Evolutionary conservation across 2,329 filamentous ascomycete genomes (phyloP).

Genomic region (Penicillium frequentans): DNA sequence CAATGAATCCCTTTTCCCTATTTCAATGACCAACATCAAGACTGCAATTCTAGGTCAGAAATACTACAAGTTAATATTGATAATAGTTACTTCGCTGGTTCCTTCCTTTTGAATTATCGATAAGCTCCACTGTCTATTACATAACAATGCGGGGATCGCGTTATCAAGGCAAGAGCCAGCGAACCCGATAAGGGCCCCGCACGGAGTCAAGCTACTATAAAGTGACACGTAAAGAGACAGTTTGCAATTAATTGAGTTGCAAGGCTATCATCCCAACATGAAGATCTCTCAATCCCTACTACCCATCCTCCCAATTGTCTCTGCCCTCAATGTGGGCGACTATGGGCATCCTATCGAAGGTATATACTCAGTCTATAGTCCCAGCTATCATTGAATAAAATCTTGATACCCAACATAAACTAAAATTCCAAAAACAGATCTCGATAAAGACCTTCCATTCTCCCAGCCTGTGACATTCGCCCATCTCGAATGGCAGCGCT

Average conservation of each 20-base stretch:
- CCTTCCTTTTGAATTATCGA: too few relatives aligned
- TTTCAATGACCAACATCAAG: background rate
- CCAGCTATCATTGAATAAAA: background rate
- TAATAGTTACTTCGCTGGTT: background rate
- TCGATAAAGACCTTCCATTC: conserved; percentile 31
- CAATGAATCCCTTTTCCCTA: too few relatives aligned
- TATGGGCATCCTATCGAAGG: conserved; percentile 24
- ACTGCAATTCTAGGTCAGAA: background rate
- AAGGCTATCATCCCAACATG: background rate
- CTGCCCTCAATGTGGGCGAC: conserved; percentile 21
- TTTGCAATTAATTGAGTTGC: background rate
- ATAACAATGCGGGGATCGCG: background rate
- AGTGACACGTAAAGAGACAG: background rate
- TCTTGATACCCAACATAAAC: background rate
- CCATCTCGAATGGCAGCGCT: conserved; percentile 29
- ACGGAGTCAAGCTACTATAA: background rate
- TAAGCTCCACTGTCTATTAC: background rate
- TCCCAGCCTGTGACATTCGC: conserved; percentile 32
- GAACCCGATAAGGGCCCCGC: background rate
- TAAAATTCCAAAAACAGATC: conserved; percentile 10
- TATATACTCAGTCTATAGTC: background rate
- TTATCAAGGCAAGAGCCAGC: background rate
- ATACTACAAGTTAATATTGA: background rate
- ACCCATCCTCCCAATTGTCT: background rate
- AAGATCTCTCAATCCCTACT: background rate